phyloP scores from a whole-genome alignment of 2,329 filamentous ascomycete species.

The Cordyceps militaris region DNA sequence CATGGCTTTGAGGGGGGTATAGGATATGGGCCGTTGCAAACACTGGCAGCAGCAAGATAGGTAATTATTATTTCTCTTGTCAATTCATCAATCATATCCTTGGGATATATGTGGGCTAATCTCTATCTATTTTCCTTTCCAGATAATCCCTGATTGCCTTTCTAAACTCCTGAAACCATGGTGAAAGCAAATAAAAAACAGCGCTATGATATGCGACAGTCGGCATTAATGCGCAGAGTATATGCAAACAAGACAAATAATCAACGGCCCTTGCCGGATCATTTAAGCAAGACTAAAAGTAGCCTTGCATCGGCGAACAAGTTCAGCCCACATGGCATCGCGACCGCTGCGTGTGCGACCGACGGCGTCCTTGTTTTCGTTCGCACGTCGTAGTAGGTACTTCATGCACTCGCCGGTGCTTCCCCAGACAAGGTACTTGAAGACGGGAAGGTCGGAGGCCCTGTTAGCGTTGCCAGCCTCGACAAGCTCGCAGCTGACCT shows the following conservation, averaged over 20 bases:
- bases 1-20: conserved; percentile 56
- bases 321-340: conserved; percentile 55
- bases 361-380: conserved; percentile 69
- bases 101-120: conserved; percentile 9
- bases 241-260: background rate
- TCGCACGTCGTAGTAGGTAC: conserved; percentile 56
- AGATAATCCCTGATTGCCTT: conserved; percentile 4
- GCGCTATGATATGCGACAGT: conserved; percentile 14
- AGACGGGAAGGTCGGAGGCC: conserved; percentile 46
- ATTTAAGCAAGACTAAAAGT: conserved; percentile 31
- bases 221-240: conserved; percentile 5
- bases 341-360: conserved; percentile 54
- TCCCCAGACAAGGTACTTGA: conserved; percentile 66
- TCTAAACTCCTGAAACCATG: conserved; percentile 6
- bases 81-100: conserved; percentile 11
- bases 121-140: conserved; percentile 8
- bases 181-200: conserved; percentile 6
- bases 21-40: background rate
- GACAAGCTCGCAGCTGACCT: conserved; percentile 64
- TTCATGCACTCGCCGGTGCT: conserved; percentile 76
- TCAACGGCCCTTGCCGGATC: conserved; percentile 9
- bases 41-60: background rate
- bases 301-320: conserved; percentile 47
- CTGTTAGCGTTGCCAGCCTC: conserved; percentile 26
- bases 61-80: conserved; percentile 7